Evolutionary conservation across 2,329 filamentous ascomycete species (phyloP), one percentile per base, ranked within the genome.

Genomic region (Beauveria bassiana): DNA sequence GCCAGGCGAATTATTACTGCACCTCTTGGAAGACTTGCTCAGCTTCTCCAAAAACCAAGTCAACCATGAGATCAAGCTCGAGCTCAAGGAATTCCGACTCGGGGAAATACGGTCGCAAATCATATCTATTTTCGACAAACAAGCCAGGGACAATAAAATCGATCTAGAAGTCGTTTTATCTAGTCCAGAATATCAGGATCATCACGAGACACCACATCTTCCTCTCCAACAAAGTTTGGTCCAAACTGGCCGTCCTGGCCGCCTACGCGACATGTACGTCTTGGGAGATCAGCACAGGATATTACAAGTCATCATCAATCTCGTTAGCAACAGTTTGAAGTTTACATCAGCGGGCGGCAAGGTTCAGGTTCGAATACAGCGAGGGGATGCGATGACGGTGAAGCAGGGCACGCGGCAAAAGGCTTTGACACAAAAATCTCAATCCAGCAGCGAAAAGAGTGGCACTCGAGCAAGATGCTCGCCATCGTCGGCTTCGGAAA

Each of bases 41-140:
- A 96, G 90, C 42, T 97, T 97, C 74, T 95, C 90, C 70, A 96
- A 96, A 74, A 96, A 97, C 69, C 91, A 96, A 73, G 92, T 96
- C 56, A 92, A 91, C 3, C 90, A 96, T 67, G 86, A 93, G 64
- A 78, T 96, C 49, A 87, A 79, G 46, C 78, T 96, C 1, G 91
- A 96, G 67, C 88, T 96, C 71, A 90, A 85, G 64, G 92, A 96
- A 68, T 97, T 97, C 68, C 81, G 88, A 9, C 71, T 97, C 31
- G 86, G 86, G n/a, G 92, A 97, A 65, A 86, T 96, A 64, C 87
- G 87, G 64, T 87, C 89, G 0, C 93, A 97, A 72, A 81, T 96
- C 14, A 73, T 89, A 20, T 89, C 90, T 7, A 96, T 96, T 57
- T 97, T 96, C 69, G 90, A 93, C 68, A 93, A 93, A 69, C 91